A percentile compares a stretch with the other conserved stretches of the same genome.
Conservation (phyloP, 2,329 filamentous ascomycete genomes). For the Fusarium foetens region DNA sequence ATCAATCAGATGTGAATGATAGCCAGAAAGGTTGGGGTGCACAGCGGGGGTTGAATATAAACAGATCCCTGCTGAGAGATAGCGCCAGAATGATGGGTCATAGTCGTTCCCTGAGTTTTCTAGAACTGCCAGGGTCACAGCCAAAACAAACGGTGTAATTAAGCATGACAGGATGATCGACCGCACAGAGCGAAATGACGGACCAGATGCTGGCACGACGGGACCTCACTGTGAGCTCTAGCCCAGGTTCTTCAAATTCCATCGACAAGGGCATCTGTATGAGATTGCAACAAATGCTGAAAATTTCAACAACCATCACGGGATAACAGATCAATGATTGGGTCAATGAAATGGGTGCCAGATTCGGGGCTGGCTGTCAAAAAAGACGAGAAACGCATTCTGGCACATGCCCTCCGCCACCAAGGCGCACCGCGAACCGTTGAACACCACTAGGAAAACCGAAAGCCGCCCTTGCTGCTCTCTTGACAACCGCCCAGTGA, state of each 20-base stretch:
- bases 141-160: constrained; percentile 36
- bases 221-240: constrained; percentile 13
- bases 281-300: constrained; percentile 22
- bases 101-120: constrained; percentile 36
- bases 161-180: constrained; percentile 39
- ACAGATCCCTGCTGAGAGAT: constrained; percentile 20
- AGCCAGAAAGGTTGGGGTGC: constrained; percentile 12
- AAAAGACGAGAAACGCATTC: constrained; percentile 10
- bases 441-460: constrained; percentile 20
- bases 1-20: not conserved
- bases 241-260: not conserved
- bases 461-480: constrained; percentile 19
- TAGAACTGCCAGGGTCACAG: constrained; percentile 33
- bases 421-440: constrained; percentile 12
- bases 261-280: not conserved
- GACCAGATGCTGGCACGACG: constrained; percentile 2
- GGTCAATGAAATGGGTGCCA: constrained; percentile 13
- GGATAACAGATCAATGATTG: constrained; percentile 15
- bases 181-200: constrained; percentile 13
- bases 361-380: constrained; percentile 7
- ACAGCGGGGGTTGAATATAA: constrained; percentile 3
- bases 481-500: constrained; percentile 19
- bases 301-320: constrained; percentile 28
- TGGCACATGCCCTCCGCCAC: constrained; percentile 34
- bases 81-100: constrained; percentile 16